Percentiles rank a stretch among this genome's conserved stretches.
phyloP scores from a whole-genome alignment of 169 alveolate species.

The Cryptosporidium sp. region DNA sequence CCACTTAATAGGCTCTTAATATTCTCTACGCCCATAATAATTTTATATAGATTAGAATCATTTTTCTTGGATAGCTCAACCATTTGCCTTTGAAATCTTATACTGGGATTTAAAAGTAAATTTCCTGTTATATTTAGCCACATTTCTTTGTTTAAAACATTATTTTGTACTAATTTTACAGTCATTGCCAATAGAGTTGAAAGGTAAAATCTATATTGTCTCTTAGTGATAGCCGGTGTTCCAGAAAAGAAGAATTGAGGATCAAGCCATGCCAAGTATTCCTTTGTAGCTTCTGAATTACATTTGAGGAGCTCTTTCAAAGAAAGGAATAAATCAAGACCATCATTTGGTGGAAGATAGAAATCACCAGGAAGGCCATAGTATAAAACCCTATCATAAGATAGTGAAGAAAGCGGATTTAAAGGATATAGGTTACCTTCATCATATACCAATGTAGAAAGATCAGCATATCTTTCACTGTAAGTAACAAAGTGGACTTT shows the following conservation, averaged over 20 bases:
- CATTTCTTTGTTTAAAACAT: constrained; percentile 32
- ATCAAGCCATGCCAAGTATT: constrained; percentile 74
- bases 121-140: constrained; percentile 41
- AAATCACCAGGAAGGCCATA: constrained; percentile 78
- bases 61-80: constrained; percentile 39
- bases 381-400: constrained; percentile 61
- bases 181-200: constrained; percentile 35
- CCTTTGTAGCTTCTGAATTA: constrained; percentile 54
- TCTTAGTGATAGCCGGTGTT: constrained; percentile 83
- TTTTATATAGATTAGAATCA: constrained; percentile 31
- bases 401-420: constrained; percentile 47
- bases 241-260: constrained; percentile 83
- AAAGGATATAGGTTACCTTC: constrained; percentile 67
- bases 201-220: constrained; percentile 82
- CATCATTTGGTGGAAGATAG: constrained; percentile 78
- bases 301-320: constrained; percentile 21
- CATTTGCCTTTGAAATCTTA: constrained; percentile 54
- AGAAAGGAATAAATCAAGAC: constrained; percentile 50
- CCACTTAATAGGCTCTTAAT: not conserved
- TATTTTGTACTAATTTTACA: constrained; percentile 29
- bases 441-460: constrained; percentile 82
- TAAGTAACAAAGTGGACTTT: constrained; percentile 84
- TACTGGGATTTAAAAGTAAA: constrained; percentile 45
- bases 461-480: constrained; percentile 87
- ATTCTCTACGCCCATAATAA: constrained; percentile 53